These are phyloP conservation scores for Candida boidinii DNA, from an alignment of 805 yeast species.

Conservation along the genomic window DNA sequence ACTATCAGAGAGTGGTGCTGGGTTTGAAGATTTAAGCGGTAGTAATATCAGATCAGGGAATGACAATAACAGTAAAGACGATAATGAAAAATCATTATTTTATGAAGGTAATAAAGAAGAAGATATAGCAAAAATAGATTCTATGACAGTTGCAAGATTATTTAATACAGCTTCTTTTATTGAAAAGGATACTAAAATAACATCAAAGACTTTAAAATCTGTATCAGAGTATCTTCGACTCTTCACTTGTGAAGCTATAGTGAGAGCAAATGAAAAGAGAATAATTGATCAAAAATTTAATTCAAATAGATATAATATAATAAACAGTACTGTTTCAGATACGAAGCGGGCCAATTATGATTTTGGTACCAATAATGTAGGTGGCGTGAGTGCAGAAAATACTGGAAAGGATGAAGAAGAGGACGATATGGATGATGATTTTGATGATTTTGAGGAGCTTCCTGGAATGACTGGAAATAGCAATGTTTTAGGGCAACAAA, in stretches of 20 bases:
- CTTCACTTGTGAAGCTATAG: conserved; percentile 51
- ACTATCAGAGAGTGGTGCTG: too few relatives aligned
- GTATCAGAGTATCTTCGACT: conserved; percentile 46
- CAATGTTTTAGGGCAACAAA: not conserved
- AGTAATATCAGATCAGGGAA: too few relatives aligned
- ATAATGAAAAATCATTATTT: not conserved
- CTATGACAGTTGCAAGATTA: conserved; percentile 38
- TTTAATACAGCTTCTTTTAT: conserved; percentile 44
- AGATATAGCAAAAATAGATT: conserved; percentile 7
- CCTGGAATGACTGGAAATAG: conserved; percentile 3
- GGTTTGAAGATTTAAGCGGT: too few relatives aligned
- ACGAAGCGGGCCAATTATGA: conserved; percentile 1
- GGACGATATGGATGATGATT: conserved; percentile 17
- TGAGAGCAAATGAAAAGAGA: conserved; percentile 46
- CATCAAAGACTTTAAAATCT: conserved; percentile 38
- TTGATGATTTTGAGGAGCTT: conserved; percentile 7
- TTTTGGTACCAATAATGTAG: too few relatives aligned
- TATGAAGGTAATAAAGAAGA: not conserved
- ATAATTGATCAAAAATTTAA: conserved; percentile 19
- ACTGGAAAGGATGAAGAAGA: conserved; percentile 25
- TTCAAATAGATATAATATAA: conserved; percentile 8
- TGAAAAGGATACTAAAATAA: conserved; percentile 33
- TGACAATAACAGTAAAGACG: too few relatives aligned
- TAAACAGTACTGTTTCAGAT: not conserved
- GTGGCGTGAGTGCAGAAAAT: too few relatives aligned